phyloP scores from a whole-genome alignment of 1,284 basidiomycete genomes.

The Moesziomyces antarcticus region DNA sequence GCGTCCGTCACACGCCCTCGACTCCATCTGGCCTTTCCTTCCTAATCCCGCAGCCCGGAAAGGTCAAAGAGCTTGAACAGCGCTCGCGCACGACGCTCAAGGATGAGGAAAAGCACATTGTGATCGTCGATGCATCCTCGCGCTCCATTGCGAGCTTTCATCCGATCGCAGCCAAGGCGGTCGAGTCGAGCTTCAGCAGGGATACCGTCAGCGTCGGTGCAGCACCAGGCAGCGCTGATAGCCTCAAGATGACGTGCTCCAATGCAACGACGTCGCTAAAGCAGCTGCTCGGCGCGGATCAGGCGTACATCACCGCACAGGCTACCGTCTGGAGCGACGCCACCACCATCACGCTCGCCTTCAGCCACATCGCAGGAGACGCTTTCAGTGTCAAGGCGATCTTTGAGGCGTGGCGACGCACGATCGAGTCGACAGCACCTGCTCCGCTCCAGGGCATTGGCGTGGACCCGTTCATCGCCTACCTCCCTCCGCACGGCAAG shows the following conservation, averaged over 20 bases:
- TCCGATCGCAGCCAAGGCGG: constrained; percentile 12
- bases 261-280: constrained; percentile 15
- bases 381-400: constrained; percentile 20
- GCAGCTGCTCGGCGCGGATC: constrained; percentile 17
- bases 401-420: constrained; percentile 7
- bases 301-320: constrained; percentile 21
- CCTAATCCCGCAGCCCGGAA: constrained; percentile 8
- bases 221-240: constrained; percentile 7
- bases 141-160: constrained; percentile 17
- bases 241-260: constrained; percentile 9
- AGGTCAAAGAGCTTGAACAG: constrained; percentile 5
- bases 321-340: constrained; percentile 22
- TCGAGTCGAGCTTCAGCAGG: background rate
- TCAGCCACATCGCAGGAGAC: constrained; percentile 23
- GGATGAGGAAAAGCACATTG: constrained; percentile 8
- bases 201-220: constrained; percentile 6
- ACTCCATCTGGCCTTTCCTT: constrained; percentile 15
- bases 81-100: constrained; percentile 3
- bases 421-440: background rate
- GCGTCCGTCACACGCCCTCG: constrained; percentile 13
- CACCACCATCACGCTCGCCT: constrained; percentile 17
- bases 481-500: constrained; percentile 4
- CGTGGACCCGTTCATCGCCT: constrained; percentile 17
- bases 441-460: constrained; percentile 8
- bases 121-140: constrained; percentile 4